phyloP scores from a whole-genome alignment of 345 rosid species.

The Eucalyptus lansdowneana region DNA sequence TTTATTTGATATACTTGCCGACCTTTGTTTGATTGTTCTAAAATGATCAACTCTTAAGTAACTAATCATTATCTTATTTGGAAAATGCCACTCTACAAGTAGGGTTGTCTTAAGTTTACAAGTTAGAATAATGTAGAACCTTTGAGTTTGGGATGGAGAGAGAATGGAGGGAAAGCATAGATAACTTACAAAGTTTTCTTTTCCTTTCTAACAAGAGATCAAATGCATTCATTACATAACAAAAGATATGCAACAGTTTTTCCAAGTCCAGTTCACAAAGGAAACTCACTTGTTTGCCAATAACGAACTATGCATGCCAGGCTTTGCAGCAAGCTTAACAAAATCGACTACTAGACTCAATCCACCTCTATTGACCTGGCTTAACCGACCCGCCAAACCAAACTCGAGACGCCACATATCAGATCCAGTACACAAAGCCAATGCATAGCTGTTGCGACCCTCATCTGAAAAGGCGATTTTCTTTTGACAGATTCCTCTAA shows the following conservation, averaged over 20 bases:
- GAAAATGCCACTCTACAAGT: neutral
- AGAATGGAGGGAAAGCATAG: neutral
- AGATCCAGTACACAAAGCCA: neutral
- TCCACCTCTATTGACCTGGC: neutral
- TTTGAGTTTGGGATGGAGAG: neutral
- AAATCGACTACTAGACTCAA: neutral
- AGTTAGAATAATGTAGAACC: neutral
- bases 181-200: neutral
- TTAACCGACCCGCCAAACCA: neutral
- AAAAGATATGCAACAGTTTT: neutral
- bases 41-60: neutral
- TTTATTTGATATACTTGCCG: neutral
- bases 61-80: neutral
- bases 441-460: rapidly evolving
- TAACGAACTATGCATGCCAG: neutral
- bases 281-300: neutral
- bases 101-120: neutral
- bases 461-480: neutral
- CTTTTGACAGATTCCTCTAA: neutral
- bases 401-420: neutral
- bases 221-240: neutral
- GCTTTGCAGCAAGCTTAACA: neutral
- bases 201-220: neutral
- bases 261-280: neutral
- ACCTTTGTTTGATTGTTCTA: neutral